Base-by-base conservation (phyloP, 495 filamentous ascomycete genomes). In the Xylaria intraflava region DNA sequence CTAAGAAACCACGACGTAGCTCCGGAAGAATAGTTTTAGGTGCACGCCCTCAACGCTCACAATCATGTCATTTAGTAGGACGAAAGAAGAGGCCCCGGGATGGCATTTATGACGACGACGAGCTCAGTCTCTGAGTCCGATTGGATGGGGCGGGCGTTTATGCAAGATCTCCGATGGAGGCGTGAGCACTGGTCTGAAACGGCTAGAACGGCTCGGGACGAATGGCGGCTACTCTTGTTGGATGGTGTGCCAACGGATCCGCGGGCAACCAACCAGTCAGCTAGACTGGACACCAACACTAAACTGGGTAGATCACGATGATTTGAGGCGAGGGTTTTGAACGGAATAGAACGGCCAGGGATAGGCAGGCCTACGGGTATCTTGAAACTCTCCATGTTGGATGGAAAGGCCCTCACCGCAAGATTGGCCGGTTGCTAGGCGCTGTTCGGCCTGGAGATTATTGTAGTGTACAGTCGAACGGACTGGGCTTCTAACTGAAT, bases 31-130 rank as follows among this genome's bases (percentile, higher is more conserved):
- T 39, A 14, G 9, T 58, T 31, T 46, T 57, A 10, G 41, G 53
- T 16, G 20, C 44, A 6, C 60, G 54, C 24, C 35, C 54, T 42
- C 41, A 45, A 6, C 60, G 54, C 24, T 39, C 54, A 46, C 41
- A 45, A 27, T 52, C 48, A 52, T 46, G 27, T 20, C 7, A 55
- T 49, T 40, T 42, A 3, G 12, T 46, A 30, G 24, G 42, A 16
- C 35, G 44, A 36, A 24, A 36, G 24, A 26, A 55, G 11, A 40
- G 20, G 2, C 41, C 30, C 19, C 49, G 11, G 5, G 49, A 33
- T 12, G 27, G 39, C 11, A 14, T 23, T 33, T 62, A 59, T 23
- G 71, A 69, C 49, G 71, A 71, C 27, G 71, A 74, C 35, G 71
- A 72, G 60, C 64, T 72, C 35, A 65, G 69, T 35, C 62, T 67